Base-by-base conservation (phyloP, 805 yeast genomes). In the Ogataea wickerhamii region DNA sequence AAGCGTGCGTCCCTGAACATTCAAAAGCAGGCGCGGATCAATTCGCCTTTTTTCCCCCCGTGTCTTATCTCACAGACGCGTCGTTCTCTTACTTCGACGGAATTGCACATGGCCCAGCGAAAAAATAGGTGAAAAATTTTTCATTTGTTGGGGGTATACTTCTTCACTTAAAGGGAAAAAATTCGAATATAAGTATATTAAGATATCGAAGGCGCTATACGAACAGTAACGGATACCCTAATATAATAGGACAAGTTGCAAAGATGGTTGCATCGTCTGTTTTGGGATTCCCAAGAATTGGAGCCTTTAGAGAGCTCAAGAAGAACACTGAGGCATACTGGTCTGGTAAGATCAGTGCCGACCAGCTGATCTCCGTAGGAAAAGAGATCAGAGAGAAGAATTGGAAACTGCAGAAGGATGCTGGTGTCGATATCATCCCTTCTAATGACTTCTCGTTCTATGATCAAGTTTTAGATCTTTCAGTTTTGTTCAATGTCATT, bases 211-310 rank as follows among this genome's bases (percentile, higher is more conserved):
- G 17, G 11, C 11, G 8, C n/a, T n/a, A n/a, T n/a, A n/a, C n/a
- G n/a, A n/a, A n/a, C n/a, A n/a, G n/a, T n/a, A n/a, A n/a, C n/a
- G n/a, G n/a, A n/a, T n/a, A n/a, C n/a, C n/a, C n/a, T n/a, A n/a
- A n/a, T n/a, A n/a, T n/a, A n/a, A n/a, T n/a, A n/a, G n/a, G n/a
- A n/a, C n/a, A n/a, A n/a, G n/a, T n/a, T n/a, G n/a, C n/a, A n/a
- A 74, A 44, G 61, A 91, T 91, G 98, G 98, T 91, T 71, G 82
- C 82, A 72, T 91, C 98, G 51, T 80, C 96, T 64, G 94, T 93
- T 60, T 80, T 93, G 73, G 98, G 98, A 70, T 93, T 93, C 93
- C 98, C 98, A 74, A 93, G 98, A 78, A 93, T 91, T 64, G 98
- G 98, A 64, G 93, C 96, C 60, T 88, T 88, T 77, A 93, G 98